Percentiles rank a stretch among this genome's conserved stretches.
These are phyloP conservation scores for Phytopythium montanum DNA, from an alignment of 352 stramenopile genomes.

Conservation along the genomic window DNA sequence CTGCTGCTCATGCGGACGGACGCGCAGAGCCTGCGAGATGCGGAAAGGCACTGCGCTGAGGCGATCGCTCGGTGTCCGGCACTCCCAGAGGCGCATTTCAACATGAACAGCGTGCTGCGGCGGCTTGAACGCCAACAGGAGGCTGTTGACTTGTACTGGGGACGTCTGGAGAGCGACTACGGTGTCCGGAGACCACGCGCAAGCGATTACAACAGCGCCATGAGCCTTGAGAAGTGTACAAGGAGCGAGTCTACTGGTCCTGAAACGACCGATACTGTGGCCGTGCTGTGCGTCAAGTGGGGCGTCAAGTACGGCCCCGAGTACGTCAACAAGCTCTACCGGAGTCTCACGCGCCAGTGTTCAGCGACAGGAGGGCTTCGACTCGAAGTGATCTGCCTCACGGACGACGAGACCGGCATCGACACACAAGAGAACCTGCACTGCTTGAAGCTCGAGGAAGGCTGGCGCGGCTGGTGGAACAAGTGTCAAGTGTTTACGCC, in stretches of 20 bases:
- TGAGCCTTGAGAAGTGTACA: slow-evolving; percentile 37
- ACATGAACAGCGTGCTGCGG: slow-evolving; percentile 58
- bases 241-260: slow-evolving; percentile 54
- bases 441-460: slow-evolving; percentile 20
- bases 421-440: slow-evolving; percentile 21
- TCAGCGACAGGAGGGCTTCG: neutral
- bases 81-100: slow-evolving; percentile 47
- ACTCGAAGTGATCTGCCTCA: slow-evolving; percentile 64
- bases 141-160: slow-evolving; percentile 43
- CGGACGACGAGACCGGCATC: slow-evolving; percentile 50
- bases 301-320: slow-evolving; percentile 73
- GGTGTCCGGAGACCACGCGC: slow-evolving; percentile 1
- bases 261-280: slow-evolving; percentile 9
- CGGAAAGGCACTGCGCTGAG: slow-evolving; percentile 28
- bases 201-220: slow-evolving; percentile 93
- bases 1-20: slow-evolving; percentile 28
- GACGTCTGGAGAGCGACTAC: slow-evolving; percentile 86
- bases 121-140: slow-evolving; percentile 41
- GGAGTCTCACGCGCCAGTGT: slow-evolving; percentile 31
- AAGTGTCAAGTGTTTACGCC: slow-evolving; percentile 67
- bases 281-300: slow-evolving; percentile 84
- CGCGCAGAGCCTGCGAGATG: slow-evolving; percentile 17
- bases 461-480: slow-evolving; percentile 78
- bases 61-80: slow-evolving; percentile 27
- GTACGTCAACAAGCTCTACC: slow-evolving; percentile 81